Base-by-base conservation (phyloP, 2,329 filamentous ascomycete genomes). In the Colletotrichum lupini region DNA sequence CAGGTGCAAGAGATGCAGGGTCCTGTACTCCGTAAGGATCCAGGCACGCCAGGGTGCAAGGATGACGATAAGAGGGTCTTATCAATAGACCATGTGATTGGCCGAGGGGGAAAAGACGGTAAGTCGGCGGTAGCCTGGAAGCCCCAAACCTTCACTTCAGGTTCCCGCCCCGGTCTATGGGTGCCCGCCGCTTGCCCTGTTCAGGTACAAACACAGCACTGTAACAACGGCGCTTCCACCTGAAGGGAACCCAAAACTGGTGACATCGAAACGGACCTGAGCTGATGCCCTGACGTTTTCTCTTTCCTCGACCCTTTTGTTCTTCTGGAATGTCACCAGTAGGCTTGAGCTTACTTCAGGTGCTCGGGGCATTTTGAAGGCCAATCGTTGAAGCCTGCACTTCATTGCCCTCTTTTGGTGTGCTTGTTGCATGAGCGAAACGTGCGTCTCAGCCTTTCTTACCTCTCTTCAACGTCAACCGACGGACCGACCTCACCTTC, bases 371-470 rank as follows among this genome's bases (percentile, higher is more conserved):
- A 7, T 49, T 22, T 19, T 49, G 19, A 49, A 11, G 16, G 42
- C 8, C 46, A 37, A 16, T 32, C 12, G 61, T 35, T 53, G 49
- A n/a, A 46, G 22, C n/a, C n/a, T n/a, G 24, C 6, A 32, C 14
- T 37, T 14, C 42, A 16, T 37, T 53, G n/a, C 46, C 19, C 32
- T 30, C 32, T 24, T 57, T 46, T 14, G 24, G 32, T 24, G 12
- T 37, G 19, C 24, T 26, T 56, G 24, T 69, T 64, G 55, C 70
- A 49, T 73, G 35, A 65, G 49, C 70, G 67, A 71, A 73, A 61
- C 67, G 35, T 16, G 22, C 71, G 67, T 66, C 60, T 71, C 56
- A 66, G 60, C 71, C 57, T 66, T 58, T 14, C 49, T 55, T 49
- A 37, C 55, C 11, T 56, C 60, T 60, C 67, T 61, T 42, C 42